Evolutionary conservation across 345 rosid genomes (phyloP), one percentile per base, ranked within the genome.

Genomic region (Brassica juncea): DNA sequence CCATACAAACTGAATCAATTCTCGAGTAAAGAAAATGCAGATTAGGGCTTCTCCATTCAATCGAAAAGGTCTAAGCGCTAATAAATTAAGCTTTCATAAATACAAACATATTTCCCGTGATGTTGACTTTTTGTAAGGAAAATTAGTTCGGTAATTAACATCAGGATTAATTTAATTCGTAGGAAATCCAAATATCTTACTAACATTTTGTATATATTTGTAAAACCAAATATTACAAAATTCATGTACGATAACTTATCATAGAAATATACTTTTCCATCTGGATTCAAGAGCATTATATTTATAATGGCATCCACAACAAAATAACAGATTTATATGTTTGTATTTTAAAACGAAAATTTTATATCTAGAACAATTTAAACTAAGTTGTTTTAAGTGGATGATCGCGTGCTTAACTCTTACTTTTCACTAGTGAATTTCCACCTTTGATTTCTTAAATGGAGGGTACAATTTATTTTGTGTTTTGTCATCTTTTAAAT

Each of bases 401-500:
- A 60, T 30, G 54, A 47, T 47, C 75, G 70, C 39, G 10, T 44
- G 80, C 80, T 69, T 54, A 60, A n/a, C 32, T 47, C 35, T 47
- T 70, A 42, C 68, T 32, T 59, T 76, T 68, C 68, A 59, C 49
- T 68, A 30, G 75, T 6, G 2, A 69, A 61, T 44, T 25, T 35
- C 47, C 16, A 61, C 74, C 74, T 42, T 59, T 44, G 49, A 76
- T 68, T 76, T 76, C 71, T 31, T 57, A 27, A 58, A 73, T 76
- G 68, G 68, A 58, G 49, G 11, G 25, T 39, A 28, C 42, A 21
- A 42, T 57, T 14, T 65, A 12, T 9, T 74, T 15, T 3, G 15
- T 27, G 28, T 42, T 60, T 27, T 42, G 16, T 27, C 75, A 72
- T 61, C 59, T 72, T 42, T 32, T 21, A 65, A 8, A 6, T 31